A percentile compares a stretch with the other conserved stretches of the same genome.
Conservation (phyloP, 371 early-diverging fungal species). For the Choanephora cucurbitarum region DNA sequence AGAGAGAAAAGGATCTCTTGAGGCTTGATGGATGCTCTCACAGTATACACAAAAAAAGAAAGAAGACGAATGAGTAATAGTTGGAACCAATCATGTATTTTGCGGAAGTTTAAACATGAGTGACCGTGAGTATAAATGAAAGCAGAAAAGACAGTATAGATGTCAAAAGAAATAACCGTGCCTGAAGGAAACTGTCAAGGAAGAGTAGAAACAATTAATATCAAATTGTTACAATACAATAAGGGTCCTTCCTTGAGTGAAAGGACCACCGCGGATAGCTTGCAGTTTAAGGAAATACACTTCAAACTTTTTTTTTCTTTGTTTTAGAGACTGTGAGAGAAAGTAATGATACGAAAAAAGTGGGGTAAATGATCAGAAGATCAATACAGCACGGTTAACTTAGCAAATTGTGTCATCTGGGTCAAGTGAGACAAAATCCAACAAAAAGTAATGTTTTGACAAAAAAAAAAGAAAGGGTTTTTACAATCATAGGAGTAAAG, state of each 20-base stretch:
- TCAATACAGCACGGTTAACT: not conserved
- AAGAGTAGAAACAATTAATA: not conserved
- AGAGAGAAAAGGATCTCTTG: too few species aligned
- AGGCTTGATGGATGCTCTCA: too few species aligned
- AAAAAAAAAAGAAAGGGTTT: too few species aligned
- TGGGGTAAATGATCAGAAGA: not conserved
- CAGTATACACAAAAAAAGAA: too few species aligned
- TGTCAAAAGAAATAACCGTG: not conserved
- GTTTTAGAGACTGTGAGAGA: too few species aligned
- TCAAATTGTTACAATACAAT: not conserved
- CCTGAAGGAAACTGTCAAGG: not conserved
- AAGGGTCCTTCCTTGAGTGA: constrained; percentile 16
- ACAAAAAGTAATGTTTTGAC: too few species aligned
- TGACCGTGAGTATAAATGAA: constrained; percentile 7
- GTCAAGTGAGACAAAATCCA: too few species aligned
- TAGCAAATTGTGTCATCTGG: not conserved
- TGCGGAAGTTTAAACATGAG: constrained; percentile 1
- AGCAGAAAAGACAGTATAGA: not conserved
- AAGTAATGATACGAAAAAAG: not conserved
- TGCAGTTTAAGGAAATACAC: constrained; percentile 19
- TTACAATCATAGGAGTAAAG: too few species aligned
- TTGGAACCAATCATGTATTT: constrained; percentile 8
- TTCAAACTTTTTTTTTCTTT: not conserved
- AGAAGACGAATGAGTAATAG: constrained; percentile 4
- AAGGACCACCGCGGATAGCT: constrained; percentile 11